Conservation (phyloP, 2,329 filamentous ascomycete species). For the Penicillium sp. region DNA sequence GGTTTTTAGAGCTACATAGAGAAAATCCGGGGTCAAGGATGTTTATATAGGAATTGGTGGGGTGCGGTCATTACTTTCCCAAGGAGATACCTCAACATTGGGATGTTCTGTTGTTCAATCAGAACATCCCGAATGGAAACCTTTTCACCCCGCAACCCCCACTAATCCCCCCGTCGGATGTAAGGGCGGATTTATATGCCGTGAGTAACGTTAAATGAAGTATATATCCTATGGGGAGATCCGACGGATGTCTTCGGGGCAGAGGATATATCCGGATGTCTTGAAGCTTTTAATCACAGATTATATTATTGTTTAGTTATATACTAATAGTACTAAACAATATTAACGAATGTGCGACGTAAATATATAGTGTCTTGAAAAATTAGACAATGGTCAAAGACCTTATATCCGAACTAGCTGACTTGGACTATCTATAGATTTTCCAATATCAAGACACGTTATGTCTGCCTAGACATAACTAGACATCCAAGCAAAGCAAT, state of each 20-base stretch:
- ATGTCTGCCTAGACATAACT: neutral
- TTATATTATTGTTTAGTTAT: neutral
- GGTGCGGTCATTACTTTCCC: neutral
- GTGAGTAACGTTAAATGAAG: neutral
- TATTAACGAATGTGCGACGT: neutral
- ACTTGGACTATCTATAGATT: too few relatives aligned
- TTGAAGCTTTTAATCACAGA: neutral
- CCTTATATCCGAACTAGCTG: neutral
- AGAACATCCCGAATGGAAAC: neutral
- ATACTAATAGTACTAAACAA: neutral
- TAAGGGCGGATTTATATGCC: neutral
- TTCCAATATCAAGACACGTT: too few relatives aligned
- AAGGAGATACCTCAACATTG: neutral
- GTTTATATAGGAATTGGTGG: neutral
- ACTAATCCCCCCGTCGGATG: neutral
- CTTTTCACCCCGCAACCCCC: neutral
- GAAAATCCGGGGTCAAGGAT: neutral
- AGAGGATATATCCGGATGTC: neutral
- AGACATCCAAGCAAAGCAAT: neutral
- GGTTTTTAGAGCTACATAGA: neutral
- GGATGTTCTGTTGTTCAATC: neutral
- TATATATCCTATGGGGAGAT: neutral
- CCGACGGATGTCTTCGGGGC: neutral
- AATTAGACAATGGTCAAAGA: neutral
- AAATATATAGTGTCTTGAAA: neutral